Conservation (phyloP, 2,329 filamentous ascomycete species). For the Penicillium janthinellum region DNA sequence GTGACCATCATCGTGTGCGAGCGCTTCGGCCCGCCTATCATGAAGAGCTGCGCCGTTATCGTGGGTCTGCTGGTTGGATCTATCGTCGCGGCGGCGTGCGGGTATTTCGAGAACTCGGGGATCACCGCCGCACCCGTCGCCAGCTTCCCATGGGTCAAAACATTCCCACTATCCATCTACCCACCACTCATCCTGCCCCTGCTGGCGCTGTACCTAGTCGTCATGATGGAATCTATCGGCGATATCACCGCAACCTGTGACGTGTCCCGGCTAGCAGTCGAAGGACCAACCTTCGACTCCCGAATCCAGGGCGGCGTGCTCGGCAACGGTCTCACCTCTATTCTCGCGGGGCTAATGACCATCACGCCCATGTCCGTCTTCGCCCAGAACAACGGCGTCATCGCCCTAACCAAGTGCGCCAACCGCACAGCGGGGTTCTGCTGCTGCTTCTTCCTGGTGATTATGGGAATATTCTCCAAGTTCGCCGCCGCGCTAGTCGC, state of each 20-base stretch:
- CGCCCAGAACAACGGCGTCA: conserved; percentile 71
- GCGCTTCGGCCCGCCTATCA: conserved; percentile 69
- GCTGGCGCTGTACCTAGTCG: conserved; percentile 60
- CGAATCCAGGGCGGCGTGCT: conserved; percentile 70
- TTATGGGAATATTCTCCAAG: conserved; percentile 72
- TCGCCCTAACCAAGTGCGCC: conserved; percentile 67
- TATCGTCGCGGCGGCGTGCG: conserved; percentile 66
- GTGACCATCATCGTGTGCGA: conserved; percentile 68
- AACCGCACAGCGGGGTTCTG: conserved; percentile 69
- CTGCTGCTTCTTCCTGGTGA: conserved; percentile 64
- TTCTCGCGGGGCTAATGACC: conserved; percentile 65
- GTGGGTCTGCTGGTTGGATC: conserved; percentile 67
- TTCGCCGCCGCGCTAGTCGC: conserved; percentile 69
- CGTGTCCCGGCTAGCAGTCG: conserved; percentile 64
- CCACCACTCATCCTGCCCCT: conserved; percentile 67
- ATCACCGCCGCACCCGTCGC: conserved; percentile 64
- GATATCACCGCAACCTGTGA: conserved; percentile 71
- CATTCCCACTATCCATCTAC: conserved; percentile 67
- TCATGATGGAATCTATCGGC: conserved; percentile 68
- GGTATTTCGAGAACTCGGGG: conserved; percentile 63
- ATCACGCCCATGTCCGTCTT: conserved; percentile 70
- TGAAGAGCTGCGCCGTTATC: conserved; percentile 69
- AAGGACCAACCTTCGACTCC: conserved; percentile 66
- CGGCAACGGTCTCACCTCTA: conserved; percentile 66
- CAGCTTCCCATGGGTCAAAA: conserved; percentile 72